These are phyloP conservation scores for Hermanozyma aechmeae DNA, from an alignment of 805 yeast species.

Conservation along the genomic window DNA sequence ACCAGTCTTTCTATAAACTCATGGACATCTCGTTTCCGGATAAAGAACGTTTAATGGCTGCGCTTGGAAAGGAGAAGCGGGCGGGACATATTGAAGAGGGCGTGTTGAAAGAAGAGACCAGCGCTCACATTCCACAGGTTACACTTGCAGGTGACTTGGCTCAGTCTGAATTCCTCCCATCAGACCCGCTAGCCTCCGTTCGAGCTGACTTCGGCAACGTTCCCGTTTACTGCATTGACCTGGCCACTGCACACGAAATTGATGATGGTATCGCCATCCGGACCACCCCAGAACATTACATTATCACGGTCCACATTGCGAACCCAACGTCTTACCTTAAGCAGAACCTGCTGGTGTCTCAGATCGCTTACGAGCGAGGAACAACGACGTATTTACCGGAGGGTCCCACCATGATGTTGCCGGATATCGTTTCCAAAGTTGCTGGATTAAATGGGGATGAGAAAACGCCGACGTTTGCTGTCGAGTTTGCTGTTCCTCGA, in stretches of 20 bases:
- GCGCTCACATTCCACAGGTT: background rate
- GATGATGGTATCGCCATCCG: slow-evolving; percentile 84
- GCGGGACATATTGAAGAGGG: too few relatives aligned
- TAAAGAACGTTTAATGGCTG: too few relatives aligned
- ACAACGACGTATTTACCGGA: slow-evolving; percentile 71
- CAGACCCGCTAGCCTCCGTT: slow-evolving; percentile 19
- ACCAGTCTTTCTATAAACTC: slow-evolving; percentile 31
- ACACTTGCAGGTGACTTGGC: too few relatives aligned
- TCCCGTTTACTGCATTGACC: slow-evolving; percentile 77
- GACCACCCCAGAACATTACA: slow-evolving; percentile 16
- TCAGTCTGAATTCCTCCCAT: slow-evolving; percentile 13
- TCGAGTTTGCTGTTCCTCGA: slow-evolving; percentile 19
- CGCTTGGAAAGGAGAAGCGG: too few relatives aligned
- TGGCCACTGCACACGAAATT: slow-evolving; percentile 72
- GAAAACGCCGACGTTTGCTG: slow-evolving; percentile 33
- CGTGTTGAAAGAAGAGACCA: background rate
- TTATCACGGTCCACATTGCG: slow-evolving; percentile 69
- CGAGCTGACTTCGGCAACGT: slow-evolving; percentile 36
- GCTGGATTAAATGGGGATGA: slow-evolving; percentile 41
- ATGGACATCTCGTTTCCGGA: too few relatives aligned
- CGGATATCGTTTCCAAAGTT: slow-evolving; percentile 39
- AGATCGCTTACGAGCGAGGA: slow-evolving; percentile 51
- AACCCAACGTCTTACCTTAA: slow-evolving; percentile 68
- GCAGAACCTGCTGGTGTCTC: slow-evolving; percentile 31
- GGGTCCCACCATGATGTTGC: slow-evolving; percentile 60